phyloP scores from a whole-genome alignment of 179 eudicot genomes.

The Beta macrorhiza region DNA sequence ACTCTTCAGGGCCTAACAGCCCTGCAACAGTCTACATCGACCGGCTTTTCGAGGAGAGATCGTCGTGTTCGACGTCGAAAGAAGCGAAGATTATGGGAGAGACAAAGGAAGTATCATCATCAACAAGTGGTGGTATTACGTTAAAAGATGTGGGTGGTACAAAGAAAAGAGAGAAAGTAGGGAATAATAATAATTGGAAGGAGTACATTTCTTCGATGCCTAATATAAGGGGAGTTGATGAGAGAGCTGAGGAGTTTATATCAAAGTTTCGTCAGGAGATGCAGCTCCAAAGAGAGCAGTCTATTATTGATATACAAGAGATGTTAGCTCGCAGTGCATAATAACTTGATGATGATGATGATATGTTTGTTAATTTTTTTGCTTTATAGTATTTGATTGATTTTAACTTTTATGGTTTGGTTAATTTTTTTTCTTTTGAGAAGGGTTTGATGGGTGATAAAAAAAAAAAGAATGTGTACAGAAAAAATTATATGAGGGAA shows the following conservation, averaged over 20 bases:
- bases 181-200: constrained; percentile 27
- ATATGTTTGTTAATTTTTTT: not conserved
- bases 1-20: constrained; percentile 17
- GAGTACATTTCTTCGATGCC: constrained; percentile 33
- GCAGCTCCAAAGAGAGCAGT: constrained; percentile 63
- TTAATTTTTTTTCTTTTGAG: too few relatives aligned
- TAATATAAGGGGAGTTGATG: constrained; percentile 47
- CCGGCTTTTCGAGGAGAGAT: constrained; percentile 30
- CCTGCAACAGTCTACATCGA: constrained; percentile 42
- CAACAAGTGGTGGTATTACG: not conserved
- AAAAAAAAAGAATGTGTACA: not conserved
- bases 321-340: constrained; percentile 64
- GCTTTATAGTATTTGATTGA: not conserved
- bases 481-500: too few relatives aligned
- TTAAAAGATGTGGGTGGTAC: not conserved
- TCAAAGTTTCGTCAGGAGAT: constrained; percentile 52
- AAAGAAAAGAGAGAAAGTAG: not conserved
- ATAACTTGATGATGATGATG: not conserved
- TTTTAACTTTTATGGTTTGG: not conserved
- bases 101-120: not conserved
- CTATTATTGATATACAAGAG: constrained; percentile 56
- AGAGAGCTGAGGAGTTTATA: constrained; percentile 79
- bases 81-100: not conserved
- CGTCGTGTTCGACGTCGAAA: not conserved
- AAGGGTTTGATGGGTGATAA: not conserved